phyloP scores from a whole-genome alignment of 2,329 filamentous ascomycete genomes.

The Sordariomycetes sp. region DNA sequence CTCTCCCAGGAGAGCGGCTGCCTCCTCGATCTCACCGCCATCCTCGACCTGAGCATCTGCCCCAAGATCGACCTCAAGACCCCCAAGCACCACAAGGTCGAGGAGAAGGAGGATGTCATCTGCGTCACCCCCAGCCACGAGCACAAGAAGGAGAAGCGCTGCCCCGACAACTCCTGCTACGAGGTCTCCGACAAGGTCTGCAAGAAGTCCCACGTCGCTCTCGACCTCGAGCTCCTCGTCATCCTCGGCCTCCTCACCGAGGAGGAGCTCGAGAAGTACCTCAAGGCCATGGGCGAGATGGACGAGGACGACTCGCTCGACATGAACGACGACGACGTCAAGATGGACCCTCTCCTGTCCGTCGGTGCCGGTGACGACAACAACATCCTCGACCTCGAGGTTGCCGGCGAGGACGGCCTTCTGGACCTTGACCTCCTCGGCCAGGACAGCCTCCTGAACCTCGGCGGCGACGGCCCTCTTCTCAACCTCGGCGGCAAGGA shows the following conservation, averaged over 20 bases:
- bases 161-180: constrained; percentile 6
- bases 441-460: constrained; percentile 5
- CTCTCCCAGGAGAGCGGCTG: constrained; percentile 11
- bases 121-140: constrained; percentile 10
- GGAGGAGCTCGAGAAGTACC: constrained; percentile 12
- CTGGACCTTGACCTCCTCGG: constrained; percentile 5
- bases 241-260: constrained; percentile 11
- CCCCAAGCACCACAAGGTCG: constrained; percentile 8
- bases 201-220: constrained; percentile 10
- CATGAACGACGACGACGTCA: constrained; percentile 4
- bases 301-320: constrained; percentile 4
- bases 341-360: constrained; percentile 7
- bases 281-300: constrained; percentile 8
- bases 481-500: constrained; percentile 2
- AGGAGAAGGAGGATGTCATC: constrained; percentile 11
- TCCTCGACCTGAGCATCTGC: constrained; percentile 11
- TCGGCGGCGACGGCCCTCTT: constrained; percentile 3
- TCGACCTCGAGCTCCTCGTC: constrained; percentile 12
- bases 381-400: constrained; percentile 8
- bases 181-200: constrained; percentile 11
- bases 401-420: constrained; percentile 6
- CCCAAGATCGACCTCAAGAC: constrained; percentile 11
- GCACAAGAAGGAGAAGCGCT: not conserved
- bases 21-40: constrained; percentile 11
- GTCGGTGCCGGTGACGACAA: constrained; percentile 6